Evolutionary conservation across 805 yeast species (phyloP).

Genomic region (Torulaspora gathmanii): DNA sequence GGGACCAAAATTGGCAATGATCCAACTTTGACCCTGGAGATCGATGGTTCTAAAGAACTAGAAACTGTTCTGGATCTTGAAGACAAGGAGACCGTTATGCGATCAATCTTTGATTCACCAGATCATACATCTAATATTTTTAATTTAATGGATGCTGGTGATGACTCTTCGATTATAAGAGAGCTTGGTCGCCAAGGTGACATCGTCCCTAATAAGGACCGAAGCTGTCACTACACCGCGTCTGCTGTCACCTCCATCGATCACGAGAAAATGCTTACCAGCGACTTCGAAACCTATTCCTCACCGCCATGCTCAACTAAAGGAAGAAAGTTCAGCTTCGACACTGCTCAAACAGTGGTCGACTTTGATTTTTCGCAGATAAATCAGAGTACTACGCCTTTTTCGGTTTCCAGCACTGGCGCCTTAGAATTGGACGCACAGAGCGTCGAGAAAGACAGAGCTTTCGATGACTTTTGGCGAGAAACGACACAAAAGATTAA

Average conservation of each 20-base stretch:
- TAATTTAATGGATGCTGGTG: constrained; percentile 5
- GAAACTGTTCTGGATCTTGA: constrained; percentile 9
- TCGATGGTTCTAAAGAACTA: constrained; percentile 5
- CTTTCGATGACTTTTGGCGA: not conserved
- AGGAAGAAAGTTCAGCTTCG: not conserved
- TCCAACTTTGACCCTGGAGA: constrained; percentile 8
- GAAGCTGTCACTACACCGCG: constrained; percentile 11
- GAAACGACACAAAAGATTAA: constrained; percentile 12
- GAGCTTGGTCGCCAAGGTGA: constrained; percentile 1
- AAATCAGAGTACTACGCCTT: not conserved
- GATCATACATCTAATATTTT: constrained; percentile 4
- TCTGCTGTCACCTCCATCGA: constrained; percentile 8
- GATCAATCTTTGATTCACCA: constrained; percentile 12
- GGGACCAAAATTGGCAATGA: constrained; percentile 5
- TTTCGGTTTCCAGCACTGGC: constrained; percentile 2
- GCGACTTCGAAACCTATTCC: constrained; percentile 11
- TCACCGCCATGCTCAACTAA: constrained; percentile 9
- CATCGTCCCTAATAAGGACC: constrained; percentile 1
- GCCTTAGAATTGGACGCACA: constrained; percentile 6
- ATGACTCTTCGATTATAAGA: constrained; percentile 3
- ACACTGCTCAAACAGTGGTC: not conserved
- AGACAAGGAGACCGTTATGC: constrained; percentile 8
- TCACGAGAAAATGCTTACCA: constrained; percentile 9
- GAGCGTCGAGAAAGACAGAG: constrained; percentile 1
- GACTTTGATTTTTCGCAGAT: not conserved